Base-by-base conservation (phyloP, 2,329 filamentous ascomycete species). In the Colletotrichum australisinense region DNA sequence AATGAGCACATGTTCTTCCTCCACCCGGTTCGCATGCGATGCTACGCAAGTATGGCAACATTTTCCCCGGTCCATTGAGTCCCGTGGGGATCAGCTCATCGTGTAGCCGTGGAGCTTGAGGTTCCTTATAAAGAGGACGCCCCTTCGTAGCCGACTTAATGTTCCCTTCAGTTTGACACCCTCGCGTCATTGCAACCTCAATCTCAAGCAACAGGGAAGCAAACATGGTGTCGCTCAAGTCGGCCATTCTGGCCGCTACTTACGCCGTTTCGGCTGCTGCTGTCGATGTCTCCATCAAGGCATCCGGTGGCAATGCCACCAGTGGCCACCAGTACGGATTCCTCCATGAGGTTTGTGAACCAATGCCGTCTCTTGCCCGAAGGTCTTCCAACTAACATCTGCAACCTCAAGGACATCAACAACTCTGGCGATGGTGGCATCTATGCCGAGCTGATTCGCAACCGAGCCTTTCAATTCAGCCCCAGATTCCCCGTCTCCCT, bases 381-480 rank as follows among this genome's bases (percentile, higher is more conserved):
- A 2, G 5, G 64, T 12, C 19, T n/a, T 16, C 49, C 8, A 2
- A 11, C 30, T 56, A 16, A 55, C 9, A 49, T 3, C 22, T 38
- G 5, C 19, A 11, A 49, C 4, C 3, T 11, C 24, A 16, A 90
- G 88, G 89, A 91, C 67, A 92, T 92, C 79, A 91, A 91, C 80
- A 90, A 93, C 79, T 92, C 90, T 2, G 92, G 92, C 2, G 93
- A 94, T 78, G 92, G 93, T 26, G 93, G 92, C 5, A 89, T 94
- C 74, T 94, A 94, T 78, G 92, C 90, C 62, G 92, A 94, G 78
- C 81, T 94, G 69, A 88, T 94, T 69, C 88, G 87, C 64, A 94
- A 94, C 81, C 88, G 92, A 62, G 93, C 92, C 12, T 94, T 94
- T 78, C 93, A 94, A 80, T 84, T 83, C 67, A 86, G 83, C 72